phyloP scores from a whole-genome alignment of 371 early-diverging fungal species.

The Mucor piriformis region DNA sequence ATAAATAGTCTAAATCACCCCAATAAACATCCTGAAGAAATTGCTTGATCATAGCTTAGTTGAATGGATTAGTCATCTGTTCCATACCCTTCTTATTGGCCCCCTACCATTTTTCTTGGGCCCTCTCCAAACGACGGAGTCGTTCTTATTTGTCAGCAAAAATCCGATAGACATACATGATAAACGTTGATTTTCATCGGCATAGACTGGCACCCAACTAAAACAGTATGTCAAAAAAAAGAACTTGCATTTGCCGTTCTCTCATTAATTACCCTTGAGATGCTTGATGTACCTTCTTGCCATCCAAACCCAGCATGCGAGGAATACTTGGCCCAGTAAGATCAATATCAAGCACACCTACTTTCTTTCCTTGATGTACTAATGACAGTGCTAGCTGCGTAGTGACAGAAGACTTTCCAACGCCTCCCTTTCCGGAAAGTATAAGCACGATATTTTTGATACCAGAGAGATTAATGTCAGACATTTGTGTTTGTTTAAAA shows the following conservation, averaged over 20 bases:
- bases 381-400: slow-evolving; percentile 69
- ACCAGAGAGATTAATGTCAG: slow-evolving; percentile 33
- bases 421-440: slow-evolving; percentile 96
- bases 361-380: slow-evolving; percentile 56
- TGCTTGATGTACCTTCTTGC: slow-evolving; percentile 76
- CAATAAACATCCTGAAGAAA: slow-evolving; percentile 90
- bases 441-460: slow-evolving; percentile 81
- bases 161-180: slow-evolving; percentile 90
- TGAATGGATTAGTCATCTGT: slow-evolving; percentile 1
- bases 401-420: slow-evolving; percentile 85
- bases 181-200: slow-evolving; percentile 69
- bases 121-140: slow-evolving; percentile 96
- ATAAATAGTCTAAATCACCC: slow-evolving; percentile 85
- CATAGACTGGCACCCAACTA: slow-evolving; percentile 92
- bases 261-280: slow-evolving; percentile 58
- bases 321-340: slow-evolving; percentile 94
- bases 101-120: slow-evolving; percentile 83
- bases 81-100: background rate
- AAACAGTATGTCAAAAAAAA: background rate
- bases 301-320: slow-evolving; percentile 80
- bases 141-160: slow-evolving; percentile 76
- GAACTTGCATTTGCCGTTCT: no score
- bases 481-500: slow-evolving; percentile 19
- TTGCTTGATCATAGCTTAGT: slow-evolving; percentile 84
- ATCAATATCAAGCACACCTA: slow-evolving; percentile 93